Evolutionary conservation across 306 rosid genomes (phyloP).

Genomic region (Cucurbita pepo): DNA sequence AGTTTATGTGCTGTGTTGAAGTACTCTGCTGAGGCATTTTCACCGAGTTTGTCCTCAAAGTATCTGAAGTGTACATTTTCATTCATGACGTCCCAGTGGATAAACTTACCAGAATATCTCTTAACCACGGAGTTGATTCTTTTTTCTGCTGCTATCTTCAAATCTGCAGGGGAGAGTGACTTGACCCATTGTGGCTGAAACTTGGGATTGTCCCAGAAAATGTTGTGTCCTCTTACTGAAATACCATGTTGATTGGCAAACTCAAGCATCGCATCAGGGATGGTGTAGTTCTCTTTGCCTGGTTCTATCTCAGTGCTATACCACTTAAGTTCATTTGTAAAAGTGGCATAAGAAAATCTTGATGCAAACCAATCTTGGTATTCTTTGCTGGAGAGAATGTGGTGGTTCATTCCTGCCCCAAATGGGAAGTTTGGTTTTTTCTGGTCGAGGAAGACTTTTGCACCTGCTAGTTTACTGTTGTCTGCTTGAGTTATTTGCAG

Average conservation of each 20-base stretch:
- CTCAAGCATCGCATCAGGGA: constrained; percentile 40
- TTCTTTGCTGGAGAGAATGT: constrained; percentile 34
- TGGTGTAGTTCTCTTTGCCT: constrained; percentile 32
- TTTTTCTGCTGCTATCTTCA: background rate
- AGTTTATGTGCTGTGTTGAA: constrained; percentile 20
- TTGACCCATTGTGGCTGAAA: constrained; percentile 41
- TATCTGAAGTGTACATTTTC: constrained; percentile 49
- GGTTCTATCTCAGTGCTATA: constrained; percentile 24
- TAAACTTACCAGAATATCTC: constrained; percentile 41
- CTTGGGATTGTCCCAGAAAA: constrained; percentile 52
- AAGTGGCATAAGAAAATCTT: constrained; percentile 46
- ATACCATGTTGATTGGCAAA: constrained; percentile 29
- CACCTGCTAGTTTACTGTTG: constrained; percentile 36
- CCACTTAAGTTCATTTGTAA: constrained; percentile 76
- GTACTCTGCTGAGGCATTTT: constrained; percentile 15
- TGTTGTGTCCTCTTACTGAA: constrained; percentile 52
- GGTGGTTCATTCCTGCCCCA: constrained; percentile 34
- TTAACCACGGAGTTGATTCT: constrained; percentile 33
- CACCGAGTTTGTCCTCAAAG: constrained; percentile 41
- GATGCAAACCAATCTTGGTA: constrained; percentile 55
- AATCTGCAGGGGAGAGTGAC: constrained; percentile 21
- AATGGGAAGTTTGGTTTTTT: constrained; percentile 30
- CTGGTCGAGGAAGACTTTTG: constrained; percentile 20
- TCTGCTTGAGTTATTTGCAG: constrained; percentile 24
- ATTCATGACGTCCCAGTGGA: constrained; percentile 71